Percentiles rank a stretch among this genome's conserved stretches.
Conservation (phyloP, 139 green algal species). For the Dunaliella sp. region DNA sequence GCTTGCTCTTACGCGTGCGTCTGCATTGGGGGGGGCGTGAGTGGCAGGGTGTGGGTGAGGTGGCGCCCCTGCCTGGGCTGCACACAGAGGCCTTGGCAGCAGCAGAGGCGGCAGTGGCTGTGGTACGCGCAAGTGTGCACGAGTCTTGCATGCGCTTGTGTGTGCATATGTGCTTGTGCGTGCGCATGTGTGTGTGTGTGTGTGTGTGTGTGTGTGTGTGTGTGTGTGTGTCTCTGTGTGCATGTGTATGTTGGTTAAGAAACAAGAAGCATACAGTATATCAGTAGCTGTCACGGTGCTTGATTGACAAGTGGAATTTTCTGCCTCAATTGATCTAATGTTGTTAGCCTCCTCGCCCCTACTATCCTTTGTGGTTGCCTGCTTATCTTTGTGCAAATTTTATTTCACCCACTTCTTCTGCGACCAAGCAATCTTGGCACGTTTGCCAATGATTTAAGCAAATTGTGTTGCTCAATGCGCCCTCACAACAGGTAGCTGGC, state of each 20-base stretch:
- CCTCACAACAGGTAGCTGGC: slow-evolving; percentile 6
- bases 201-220: background rate
- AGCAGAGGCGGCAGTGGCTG: slow-evolving; percentile 60
- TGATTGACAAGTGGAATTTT: too few relatives aligned
- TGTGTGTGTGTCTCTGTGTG: background rate
- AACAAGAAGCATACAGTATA: too few relatives aligned
- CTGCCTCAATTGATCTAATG: too few relatives aligned
- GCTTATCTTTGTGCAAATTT: too few relatives aligned
- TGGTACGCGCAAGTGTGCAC: background rate
- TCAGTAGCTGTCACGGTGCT: too few relatives aligned
- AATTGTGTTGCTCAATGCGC: too few relatives aligned
- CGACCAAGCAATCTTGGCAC: too few relatives aligned
- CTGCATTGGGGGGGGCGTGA: slow-evolving; percentile 6
- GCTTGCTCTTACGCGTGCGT: slow-evolving; percentile 49
- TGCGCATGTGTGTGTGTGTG: background rate
- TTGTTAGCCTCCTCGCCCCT: too few relatives aligned
- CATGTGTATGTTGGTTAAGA: too few relatives aligned
- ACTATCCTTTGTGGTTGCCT: too few relatives aligned
- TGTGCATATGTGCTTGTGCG: background rate
- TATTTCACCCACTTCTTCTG: too few relatives aligned
- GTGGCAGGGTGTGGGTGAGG: slow-evolving; percentile 68
- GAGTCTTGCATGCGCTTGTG: background rate
- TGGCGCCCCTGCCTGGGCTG: slow-evolving; percentile 83
- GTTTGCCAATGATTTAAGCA: too few relatives aligned
- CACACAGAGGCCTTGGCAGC: slow-evolving; percentile 72